A percentile compares a stretch with the other conserved stretches of the same genome.
Evolutionary conservation across 2,329 filamentous ascomycete species (phyloP).

Genomic region (Fusarium sp.): DNA sequence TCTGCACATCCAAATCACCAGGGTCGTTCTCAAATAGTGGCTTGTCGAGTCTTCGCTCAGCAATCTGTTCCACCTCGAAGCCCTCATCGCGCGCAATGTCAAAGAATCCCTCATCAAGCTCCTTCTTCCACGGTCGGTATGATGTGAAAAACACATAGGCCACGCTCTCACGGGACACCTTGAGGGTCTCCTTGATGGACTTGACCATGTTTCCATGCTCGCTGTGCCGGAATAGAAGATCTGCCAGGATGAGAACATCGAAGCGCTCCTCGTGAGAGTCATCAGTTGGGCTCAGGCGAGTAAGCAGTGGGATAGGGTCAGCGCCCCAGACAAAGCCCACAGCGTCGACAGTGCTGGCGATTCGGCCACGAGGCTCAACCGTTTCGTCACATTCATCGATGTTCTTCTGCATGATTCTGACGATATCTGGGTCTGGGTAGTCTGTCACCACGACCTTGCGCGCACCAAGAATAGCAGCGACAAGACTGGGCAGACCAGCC

Average conservation of each 20-base stretch:
- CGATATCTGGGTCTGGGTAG: constrained; percentile 85
- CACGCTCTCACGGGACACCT: constrained; percentile 59
- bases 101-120: constrained; percentile 88
- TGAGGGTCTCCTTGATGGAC: constrained; percentile 74
- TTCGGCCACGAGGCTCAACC: constrained; percentile 41
- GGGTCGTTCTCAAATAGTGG: constrained; percentile 90
- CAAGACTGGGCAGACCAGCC: constrained; percentile 82
- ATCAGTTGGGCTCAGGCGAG: constrained; percentile 56
- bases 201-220: constrained; percentile 82
- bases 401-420: constrained; percentile 81
- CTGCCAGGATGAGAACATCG: constrained; percentile 85
- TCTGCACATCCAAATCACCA: constrained; percentile 80
- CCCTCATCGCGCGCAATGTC: constrained; percentile 75
- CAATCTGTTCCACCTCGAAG: constrained; percentile 79
- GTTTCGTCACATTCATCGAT: constrained; percentile 63
- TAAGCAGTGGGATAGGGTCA: constrained; percentile 64
- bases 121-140: constrained; percentile 87
- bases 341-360: constrained; percentile 57
- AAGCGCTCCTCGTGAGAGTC: constrained; percentile 57
- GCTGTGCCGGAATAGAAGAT: constrained; percentile 89
- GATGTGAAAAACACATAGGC: constrained; percentile 94
- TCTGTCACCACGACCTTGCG: constrained; percentile 80
- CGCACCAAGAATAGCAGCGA: constrained; percentile 78
- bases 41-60: constrained; percentile 83
- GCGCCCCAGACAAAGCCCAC: constrained; percentile 87